Evolutionary conservation across 768 basidiomycete species (phyloP).

Genomic region (Cantharellus cinnabarinus): DNA sequence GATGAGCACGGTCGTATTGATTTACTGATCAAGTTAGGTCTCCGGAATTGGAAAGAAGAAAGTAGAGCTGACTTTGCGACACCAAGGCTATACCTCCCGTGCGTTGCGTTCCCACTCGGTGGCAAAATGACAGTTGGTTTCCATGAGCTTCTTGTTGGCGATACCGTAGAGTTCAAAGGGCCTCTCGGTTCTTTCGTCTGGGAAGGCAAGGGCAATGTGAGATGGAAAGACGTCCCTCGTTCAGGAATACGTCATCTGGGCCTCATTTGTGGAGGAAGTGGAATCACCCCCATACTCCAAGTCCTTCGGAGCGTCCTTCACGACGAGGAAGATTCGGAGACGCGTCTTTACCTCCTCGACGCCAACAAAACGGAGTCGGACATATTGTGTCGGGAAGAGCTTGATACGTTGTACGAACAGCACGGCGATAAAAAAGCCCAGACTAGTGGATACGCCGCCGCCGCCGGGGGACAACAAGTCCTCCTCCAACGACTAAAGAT

Average conservation of each 20-base stretch:
- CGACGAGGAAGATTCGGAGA: slow-evolving; percentile 20
- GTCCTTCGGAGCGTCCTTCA: slow-evolving; percentile 28
- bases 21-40: neutral
- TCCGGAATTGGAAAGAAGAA: neutral
- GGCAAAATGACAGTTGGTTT: slow-evolving; percentile 34
- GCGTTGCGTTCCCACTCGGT: slow-evolving; percentile 19
- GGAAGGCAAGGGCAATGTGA: slow-evolving; percentile 23
- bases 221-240: slow-evolving; percentile 19
- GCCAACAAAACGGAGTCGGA: neutral
- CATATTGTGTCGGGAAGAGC: neutral
- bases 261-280: slow-evolving; percentile 38
- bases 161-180: slow-evolving; percentile 35
- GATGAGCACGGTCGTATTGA: neutral
- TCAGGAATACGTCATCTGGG: slow-evolving; percentile 23
- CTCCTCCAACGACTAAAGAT: neutral
- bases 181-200: slow-evolving; percentile 38
- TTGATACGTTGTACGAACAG: neutral
- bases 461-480: too few species aligned
- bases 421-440: neutral
- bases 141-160: slow-evolving; percentile 27
- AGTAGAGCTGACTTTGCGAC: neutral
- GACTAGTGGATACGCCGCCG: too few species aligned
- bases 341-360: slow-evolving; percentile 20
- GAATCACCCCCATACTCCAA: slow-evolving; percentile 39
- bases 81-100: slow-evolving; percentile 29